phyloP scores from a whole-genome alignment of 192 early-diverging fungal genomes.

The Dissophora ornata region DNA sequence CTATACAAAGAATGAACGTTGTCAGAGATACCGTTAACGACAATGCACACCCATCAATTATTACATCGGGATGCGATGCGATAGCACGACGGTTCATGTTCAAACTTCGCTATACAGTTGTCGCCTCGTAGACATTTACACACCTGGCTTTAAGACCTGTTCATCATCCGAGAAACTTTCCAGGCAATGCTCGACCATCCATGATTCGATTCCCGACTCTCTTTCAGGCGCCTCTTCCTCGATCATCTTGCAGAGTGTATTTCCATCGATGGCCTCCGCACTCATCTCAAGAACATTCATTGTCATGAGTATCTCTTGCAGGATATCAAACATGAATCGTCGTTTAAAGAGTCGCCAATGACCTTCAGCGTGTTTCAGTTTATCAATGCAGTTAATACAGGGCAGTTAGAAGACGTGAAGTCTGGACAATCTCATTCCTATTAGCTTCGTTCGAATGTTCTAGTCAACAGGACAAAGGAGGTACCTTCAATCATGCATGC shows the following conservation, averaged over 20 bases:
- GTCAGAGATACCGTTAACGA: background rate
- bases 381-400: too few species aligned
- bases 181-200: conserved; percentile 48
- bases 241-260: conserved; percentile 11
- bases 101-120: too few species aligned
- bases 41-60: too few species aligned
- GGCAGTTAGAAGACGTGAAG: too few species aligned
- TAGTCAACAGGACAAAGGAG: too few species aligned
- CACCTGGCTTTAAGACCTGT: conserved; percentile 4
- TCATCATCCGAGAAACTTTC: conserved; percentile 26
- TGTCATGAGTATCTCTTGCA: conserved; percentile 35
- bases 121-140: background rate
- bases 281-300: conserved; percentile 26
- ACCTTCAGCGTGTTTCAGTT: conserved; percentile 5
- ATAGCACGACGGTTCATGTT: too few species aligned
- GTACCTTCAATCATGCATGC: conserved; percentile 28
- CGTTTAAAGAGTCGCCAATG: conserved; percentile 42
- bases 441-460: too few species aligned
- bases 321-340: conserved; percentile 48
- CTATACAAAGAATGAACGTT: background rate
- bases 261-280: conserved; percentile 7
- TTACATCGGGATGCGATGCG: too few species aligned
- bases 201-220: conserved; percentile 29
- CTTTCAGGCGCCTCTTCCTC: conserved; percentile 2
- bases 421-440: too few species aligned